Conservation (phyloP, 805 yeast species). For the Myxozyma neglecta region DNA sequence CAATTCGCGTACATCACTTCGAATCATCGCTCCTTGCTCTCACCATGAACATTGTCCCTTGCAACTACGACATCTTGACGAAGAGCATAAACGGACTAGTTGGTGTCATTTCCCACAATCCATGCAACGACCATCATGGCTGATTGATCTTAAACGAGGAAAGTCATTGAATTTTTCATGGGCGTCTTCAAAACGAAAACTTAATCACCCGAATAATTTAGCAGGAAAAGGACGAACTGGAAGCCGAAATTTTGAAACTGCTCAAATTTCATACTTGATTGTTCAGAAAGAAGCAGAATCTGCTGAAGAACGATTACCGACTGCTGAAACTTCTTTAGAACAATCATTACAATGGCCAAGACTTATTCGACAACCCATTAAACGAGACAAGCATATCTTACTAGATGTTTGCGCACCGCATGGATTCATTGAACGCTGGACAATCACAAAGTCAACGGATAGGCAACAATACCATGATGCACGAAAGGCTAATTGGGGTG, state of each 20-base stretch:
- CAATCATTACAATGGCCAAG: conserved; percentile 63
- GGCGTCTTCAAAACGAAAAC: conserved; percentile 40
- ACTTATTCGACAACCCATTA: conserved; percentile 66
- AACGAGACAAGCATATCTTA: conserved; percentile 78
- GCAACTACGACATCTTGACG: conserved; percentile 71
- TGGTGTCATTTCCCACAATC: conserved; percentile 76
- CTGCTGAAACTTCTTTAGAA: background rate
- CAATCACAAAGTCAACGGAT: conserved; percentile 73
- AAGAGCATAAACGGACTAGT: conserved; percentile 52
- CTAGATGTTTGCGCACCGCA: conserved; percentile 76
- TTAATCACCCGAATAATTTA: conserved; percentile 49
- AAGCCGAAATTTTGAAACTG: conserved; percentile 64
- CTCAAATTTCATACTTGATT: conserved; percentile 67
- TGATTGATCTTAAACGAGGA: conserved; percentile 86
- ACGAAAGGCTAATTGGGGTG: conserved; percentile 79
- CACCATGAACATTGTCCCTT: conserved; percentile 87
- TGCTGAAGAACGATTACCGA: background rate
- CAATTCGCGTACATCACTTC: conserved; percentile 47
- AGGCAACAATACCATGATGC: conserved; percentile 80
- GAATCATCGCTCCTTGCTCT: conserved; percentile 83
- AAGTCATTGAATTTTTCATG: conserved; percentile 69
- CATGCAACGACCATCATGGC: conserved; percentile 73
- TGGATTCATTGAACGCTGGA: conserved; percentile 85
- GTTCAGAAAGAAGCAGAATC: conserved; percentile 55
- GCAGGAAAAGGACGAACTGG: conserved; percentile 69